Conservation (phyloP, 1,284 basidiomycete species). For the Cerioporus squamosus region DNA sequence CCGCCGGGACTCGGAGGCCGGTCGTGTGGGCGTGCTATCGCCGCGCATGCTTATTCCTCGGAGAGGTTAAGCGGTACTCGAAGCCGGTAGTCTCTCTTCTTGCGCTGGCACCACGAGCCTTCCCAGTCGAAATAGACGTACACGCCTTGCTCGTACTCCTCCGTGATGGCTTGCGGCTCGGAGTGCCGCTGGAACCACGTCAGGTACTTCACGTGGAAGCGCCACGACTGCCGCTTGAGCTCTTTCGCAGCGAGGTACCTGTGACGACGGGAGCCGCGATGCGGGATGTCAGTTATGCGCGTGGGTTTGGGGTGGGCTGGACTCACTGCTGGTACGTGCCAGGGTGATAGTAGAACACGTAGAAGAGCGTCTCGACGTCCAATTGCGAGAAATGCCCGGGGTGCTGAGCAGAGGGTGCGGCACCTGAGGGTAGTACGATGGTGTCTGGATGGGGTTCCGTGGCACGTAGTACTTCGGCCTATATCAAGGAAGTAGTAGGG, state of each 20-base stretch:
- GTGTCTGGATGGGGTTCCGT: constrained; percentile 89
- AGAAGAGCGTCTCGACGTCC: constrained; percentile 98
- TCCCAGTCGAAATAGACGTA: constrained; percentile 99
- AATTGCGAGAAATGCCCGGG: constrained; percentile 90
- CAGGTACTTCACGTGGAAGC: constrained; percentile 99
- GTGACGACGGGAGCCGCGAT: constrained; percentile 2
- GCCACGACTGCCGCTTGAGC: constrained; percentile 97
- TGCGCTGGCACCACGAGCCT: constrained; percentile 96
- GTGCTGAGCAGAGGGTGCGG: constrained; percentile 86
- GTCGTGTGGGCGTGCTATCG: too few species aligned
- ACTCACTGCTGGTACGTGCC: constrained; percentile 96
- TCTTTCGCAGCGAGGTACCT: constrained; percentile 97
- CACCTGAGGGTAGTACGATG: constrained; percentile 94
- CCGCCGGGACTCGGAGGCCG: too few species aligned
- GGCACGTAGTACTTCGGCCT: constrained; percentile 98
- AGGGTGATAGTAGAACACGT: constrained; percentile 98
- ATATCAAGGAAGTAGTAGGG: constrained; percentile 10
- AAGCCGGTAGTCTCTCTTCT: constrained; percentile 99
- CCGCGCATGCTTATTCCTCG: constrained; percentile 63
- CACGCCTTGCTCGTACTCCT: constrained; percentile 99
- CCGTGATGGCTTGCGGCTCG: constrained; percentile 98
- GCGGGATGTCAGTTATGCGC: not conserved
- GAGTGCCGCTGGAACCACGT: constrained; percentile 99
- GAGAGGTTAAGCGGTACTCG: constrained; percentile 91
- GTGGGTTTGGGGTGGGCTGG: not conserved